Base-by-base conservation (phyloP, 108 stramenopile species). In the Skeletonema potamos region DNA sequence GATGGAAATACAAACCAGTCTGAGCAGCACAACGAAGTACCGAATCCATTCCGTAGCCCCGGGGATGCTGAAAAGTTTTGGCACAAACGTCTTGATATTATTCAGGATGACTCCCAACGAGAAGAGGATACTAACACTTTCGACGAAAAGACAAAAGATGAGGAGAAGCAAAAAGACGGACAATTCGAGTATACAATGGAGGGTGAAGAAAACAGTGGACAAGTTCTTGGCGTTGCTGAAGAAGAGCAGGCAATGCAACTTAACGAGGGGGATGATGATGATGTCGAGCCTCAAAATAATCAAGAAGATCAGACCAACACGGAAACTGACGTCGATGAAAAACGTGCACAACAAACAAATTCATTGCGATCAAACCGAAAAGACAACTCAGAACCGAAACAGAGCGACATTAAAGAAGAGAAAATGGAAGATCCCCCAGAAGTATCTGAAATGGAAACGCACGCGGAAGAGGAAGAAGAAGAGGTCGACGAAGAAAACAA, bases 21-120 rank as follows among this genome's bases (percentile, higher is more conserved):
- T 27, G 60, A 72, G 24, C 51, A 48, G n/a, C 44, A 58, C 46
- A 44, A 70, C 51, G 79, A 87, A 26, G 68, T 73, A 17, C 94
- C 95, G 1, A 97, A 97, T 69, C 95, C 97, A 20, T 90, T 96
- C 54, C 87, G 92, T 63, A 84, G 80, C 63, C 91, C 88, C 28
- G 93, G 90, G 39, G 93, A 93, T 62, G 93, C 87, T 12, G 82
- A 82, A 58, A 86, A 90, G 66, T 92, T 87, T 51, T 95, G 94
- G 91, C 88, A 92, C 54, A 79, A 84, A 34, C 85, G 86, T 59
- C 82, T 95, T 0, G 84, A 93, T 56, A 76, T 91, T 3, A 72
- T 92, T 27, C 74, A 83, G 26, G 81, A 82, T 22, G 81, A 82
- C 27, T 51, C 57, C 2, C 46, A 73, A 36, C 77, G 77, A 29